Percentiles rank a stretch among this genome's conserved stretches.
Evolutionary conservation across 495 filamentous ascomycete species (phyloP).

Genomic region (Glarea lozoyensis): DNA sequence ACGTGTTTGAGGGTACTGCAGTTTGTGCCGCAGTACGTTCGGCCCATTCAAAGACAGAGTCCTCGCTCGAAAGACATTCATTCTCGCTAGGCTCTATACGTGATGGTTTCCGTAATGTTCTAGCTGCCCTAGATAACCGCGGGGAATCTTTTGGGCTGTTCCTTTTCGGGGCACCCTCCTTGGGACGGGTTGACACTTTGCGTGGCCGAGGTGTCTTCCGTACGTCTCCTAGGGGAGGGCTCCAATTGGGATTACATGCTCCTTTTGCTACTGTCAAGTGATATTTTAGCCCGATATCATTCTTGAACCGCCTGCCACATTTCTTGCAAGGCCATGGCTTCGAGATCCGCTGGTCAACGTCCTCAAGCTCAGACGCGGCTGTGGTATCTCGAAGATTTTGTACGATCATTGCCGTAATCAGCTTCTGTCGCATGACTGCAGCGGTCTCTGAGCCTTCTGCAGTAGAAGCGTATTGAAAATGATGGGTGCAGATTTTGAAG

Average conservation of each 20-base stretch:
- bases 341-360: slow-evolving; percentile 1
- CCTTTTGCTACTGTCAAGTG: slow-evolving; percentile 38
- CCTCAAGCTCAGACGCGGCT: not conserved
- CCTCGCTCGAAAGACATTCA: slow-evolving; percentile 7
- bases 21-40: slow-evolving; percentile 22
- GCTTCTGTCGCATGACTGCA: slow-evolving; percentile 10
- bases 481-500: not conserved
- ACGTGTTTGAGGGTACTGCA: not conserved
- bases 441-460: not conserved
- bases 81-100: slow-evolving; percentile 2
- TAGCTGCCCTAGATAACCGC: slow-evolving; percentile 10
- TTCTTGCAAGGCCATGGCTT: slow-evolving; percentile 33
- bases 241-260: slow-evolving; percentile 40
- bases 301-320: slow-evolving; percentile 42
- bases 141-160: slow-evolving; percentile 30
- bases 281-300: slow-evolving; percentile 43
- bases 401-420: slow-evolving; percentile 11
- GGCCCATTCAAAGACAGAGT: slow-evolving; percentile 19
- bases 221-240: slow-evolving; percentile 18
- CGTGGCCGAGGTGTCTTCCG: not conserved
- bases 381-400: not conserved
- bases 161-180: slow-evolving; percentile 14
- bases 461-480: slow-evolving; percentile 8
- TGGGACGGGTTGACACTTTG: not conserved
- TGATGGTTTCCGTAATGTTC: slow-evolving; percentile 12